Evolutionary conservation across 306 rosid species (phyloP), one percentile per base, ranked within the genome.

Genomic region (Benincasa hispida): DNA sequence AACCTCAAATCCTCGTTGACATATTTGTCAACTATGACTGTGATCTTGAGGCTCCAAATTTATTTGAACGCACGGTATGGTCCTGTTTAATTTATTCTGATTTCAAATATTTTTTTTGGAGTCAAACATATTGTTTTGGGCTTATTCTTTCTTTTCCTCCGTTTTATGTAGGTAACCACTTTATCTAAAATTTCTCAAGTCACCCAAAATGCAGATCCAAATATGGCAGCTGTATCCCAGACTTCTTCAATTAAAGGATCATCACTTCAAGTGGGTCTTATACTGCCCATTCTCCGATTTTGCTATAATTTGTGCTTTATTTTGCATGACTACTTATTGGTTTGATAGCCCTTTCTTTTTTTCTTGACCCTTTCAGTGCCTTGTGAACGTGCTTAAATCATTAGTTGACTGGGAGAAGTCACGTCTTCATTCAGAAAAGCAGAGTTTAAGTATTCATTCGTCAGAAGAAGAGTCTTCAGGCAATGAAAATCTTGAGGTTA

Each of bases 31-130:
- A 95, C 88, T 95, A 95, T 82, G 99, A 95, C 81, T 95, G 99
- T 88, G 99, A 92, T 89, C 96, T 95, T 75, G 96, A 95, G 87
- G 98, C 98, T n/a, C 96, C 98, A 58, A 95, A 95, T 81, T 86
- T 95, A 85, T 95, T 95, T 89, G 99, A 95, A 85, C 89, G 98
- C 80, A 90, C 87, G 99, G 99, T 95, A 89, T 78, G 74, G 75
- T 75, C 77, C 76, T 37, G 51, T 24, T 55, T 32, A 50, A 45
- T 62, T 63, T 32, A 27, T 58, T 77, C 39, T 18, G 32, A 41
- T 66, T 76, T 70, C 24, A 70, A 70, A 45, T 70, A 58, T 78
- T 73, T 57, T 61, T 73, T 81, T 59, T 53, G 79, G 25, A 76
- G 75, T 27, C 51, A 45, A n/a, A 45, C 30, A 14, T 77, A 18